Conservation (phyloP, 345 rosid genomes). For the Cardamine resedifolia region DNA sequence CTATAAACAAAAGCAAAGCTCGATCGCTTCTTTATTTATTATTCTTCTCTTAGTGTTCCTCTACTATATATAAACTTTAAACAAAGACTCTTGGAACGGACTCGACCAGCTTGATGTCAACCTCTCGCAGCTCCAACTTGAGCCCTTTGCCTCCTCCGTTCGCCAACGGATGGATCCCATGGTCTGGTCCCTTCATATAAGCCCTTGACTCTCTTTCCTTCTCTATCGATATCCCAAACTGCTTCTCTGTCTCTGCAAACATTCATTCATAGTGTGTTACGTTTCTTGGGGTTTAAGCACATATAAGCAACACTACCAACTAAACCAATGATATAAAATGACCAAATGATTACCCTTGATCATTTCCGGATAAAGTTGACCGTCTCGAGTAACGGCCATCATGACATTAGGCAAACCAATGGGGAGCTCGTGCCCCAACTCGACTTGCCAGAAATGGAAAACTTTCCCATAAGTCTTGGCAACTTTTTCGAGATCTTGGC, state of each 20-base stretch:
- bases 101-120: conserved; percentile 49
- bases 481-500: conserved; percentile 67
- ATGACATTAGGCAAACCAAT: conserved; percentile 73
- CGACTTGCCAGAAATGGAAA: conserved; percentile 88
- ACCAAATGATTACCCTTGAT: conserved; percentile 36
- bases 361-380: conserved; percentile 60
- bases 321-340: background rate
- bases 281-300: too few relatives aligned
- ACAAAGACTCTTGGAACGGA: conserved; percentile 59
- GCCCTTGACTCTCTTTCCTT: conserved; percentile 56
- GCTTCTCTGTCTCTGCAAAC: conserved; percentile 49
- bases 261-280: background rate
- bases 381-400: conserved; percentile 70
- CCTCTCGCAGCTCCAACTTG: conserved; percentile 51
- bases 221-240: conserved; percentile 47
- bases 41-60: background rate
- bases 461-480: conserved; percentile 72
- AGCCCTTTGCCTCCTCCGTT: conserved; percentile 70
- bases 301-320: background rate
- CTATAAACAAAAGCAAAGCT: conserved; percentile 10
- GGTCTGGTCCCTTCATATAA: conserved; percentile 58
- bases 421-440: conserved; percentile 67
- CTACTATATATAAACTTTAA: conserved; percentile 33
- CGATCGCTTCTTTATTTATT: conserved; percentile 24
- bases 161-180: conserved; percentile 69